These are phyloP conservation scores for Xylaria grammica DNA, from an alignment of 495 filamentous ascomycete species.

Conservation along the genomic window DNA sequence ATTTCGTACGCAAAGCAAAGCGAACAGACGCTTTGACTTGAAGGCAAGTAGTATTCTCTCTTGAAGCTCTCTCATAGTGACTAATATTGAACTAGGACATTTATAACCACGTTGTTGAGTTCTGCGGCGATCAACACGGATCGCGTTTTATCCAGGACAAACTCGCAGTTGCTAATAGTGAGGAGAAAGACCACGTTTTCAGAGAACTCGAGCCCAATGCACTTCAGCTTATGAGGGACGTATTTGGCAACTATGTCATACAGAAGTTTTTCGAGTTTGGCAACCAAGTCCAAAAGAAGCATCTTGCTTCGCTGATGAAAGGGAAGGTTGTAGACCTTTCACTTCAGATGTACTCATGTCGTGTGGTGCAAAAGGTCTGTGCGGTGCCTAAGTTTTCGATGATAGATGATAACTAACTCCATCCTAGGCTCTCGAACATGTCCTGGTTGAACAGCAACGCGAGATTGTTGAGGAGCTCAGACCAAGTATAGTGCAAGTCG, in stretches of 20 bases:
- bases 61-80: neutral
- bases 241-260: slow-evolving; percentile 98
- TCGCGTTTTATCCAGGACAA: slow-evolving; percentile 97
- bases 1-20: slow-evolving; percentile 76
- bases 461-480: slow-evolving; percentile 83
- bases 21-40: slow-evolving; percentile 80
- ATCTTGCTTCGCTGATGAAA: slow-evolving; percentile 84
- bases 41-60: slow-evolving; percentile 59
- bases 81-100: slow-evolving; percentile 66
- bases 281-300: slow-evolving; percentile 89
- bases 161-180: slow-evolving; percentile 91
- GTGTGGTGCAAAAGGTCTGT: slow-evolving; percentile 90
- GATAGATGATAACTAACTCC: slow-evolving; percentile 23
- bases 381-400: neutral
- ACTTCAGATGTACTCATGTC: slow-evolving; percentile 90
- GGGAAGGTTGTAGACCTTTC: slow-evolving; percentile 80
- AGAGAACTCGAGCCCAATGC: slow-evolving; percentile 81
- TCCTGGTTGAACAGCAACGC: slow-evolving; percentile 88
- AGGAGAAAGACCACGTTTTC: slow-evolving; percentile 96
- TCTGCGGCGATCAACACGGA: slow-evolving; percentile 93
- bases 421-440: slow-evolving; percentile 82
- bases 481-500: slow-evolving; percentile 75
- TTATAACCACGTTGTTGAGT: slow-evolving; percentile 88
- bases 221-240: slow-evolving; percentile 90
- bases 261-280: slow-evolving; percentile 98